Evolutionary conservation across 306 rosid genomes (phyloP).

Genomic region (Acacia acuminata): DNA sequence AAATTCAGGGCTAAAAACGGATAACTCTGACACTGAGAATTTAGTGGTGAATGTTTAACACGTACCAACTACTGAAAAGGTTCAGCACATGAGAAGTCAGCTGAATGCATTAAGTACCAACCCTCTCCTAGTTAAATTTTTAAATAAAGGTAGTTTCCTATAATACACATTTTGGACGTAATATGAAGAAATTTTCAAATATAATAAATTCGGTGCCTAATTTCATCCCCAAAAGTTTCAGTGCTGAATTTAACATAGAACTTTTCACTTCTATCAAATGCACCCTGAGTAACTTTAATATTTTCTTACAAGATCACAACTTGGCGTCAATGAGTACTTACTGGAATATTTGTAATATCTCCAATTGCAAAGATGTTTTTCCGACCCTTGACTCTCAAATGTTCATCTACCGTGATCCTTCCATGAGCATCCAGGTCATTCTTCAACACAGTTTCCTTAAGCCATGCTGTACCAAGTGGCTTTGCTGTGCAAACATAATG

Average conservation of each 20-base stretch:
- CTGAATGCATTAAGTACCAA: background rate
- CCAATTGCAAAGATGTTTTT: constrained; percentile 74
- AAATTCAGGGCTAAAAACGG: too few species aligned
- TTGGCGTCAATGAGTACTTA: constrained; percentile 43
- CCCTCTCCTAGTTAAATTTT: background rate
- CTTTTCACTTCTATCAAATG: background rate
- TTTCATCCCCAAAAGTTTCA: background rate
- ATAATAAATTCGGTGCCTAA: background rate
- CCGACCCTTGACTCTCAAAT: constrained; percentile 63
- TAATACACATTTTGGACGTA: background rate
- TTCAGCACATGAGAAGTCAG: background rate
- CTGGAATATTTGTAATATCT: constrained; percentile 75
- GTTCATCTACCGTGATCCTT: constrained; percentile 66
- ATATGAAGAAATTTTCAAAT: background rate
- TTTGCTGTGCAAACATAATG: constrained; percentile 68
- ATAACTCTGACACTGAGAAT: too few species aligned
- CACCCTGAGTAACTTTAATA: background rate
- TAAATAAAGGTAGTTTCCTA: background rate
- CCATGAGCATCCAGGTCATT: constrained; percentile 55
- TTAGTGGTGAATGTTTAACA: too few species aligned
- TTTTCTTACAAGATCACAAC: constrained; percentile 18
- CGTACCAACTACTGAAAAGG: too few species aligned
- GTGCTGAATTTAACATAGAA: background rate
- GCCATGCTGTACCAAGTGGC: constrained; percentile 70
- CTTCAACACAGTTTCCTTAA: constrained; percentile 53